Base-by-base conservation (phyloP, 148 eudicot genomes). In the Polygonum maritimum region DNA sequence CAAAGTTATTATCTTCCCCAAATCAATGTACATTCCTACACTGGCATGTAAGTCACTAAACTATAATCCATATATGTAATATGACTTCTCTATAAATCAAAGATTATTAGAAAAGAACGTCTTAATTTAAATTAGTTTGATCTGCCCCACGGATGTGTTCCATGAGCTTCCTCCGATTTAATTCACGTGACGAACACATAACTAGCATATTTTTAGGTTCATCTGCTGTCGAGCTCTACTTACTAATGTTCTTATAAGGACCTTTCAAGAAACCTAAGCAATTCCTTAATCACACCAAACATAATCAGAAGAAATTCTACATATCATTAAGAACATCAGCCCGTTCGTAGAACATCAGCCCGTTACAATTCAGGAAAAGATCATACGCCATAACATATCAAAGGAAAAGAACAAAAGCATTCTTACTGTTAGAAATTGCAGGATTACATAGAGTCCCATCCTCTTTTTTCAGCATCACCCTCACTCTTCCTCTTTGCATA, bases 401-500 rank as follows among this genome's bases (percentile, higher is more conserved):
- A 71, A 55, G 19, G 5, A 6, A 49, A 7, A 75, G 3, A 47
- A 72, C 3, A n/a, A 18, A 7, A 8, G 49, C 69, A 77, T 71
- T 48, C 96, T 90, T 88, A 93, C 98, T 86, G 2, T 93, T 82
- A 57, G 91, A 39, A 73, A 93, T 86, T 62, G 84, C 88, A 19
- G 98, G 93, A 79, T 93, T 93, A 76, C 12, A 62, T 5, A 86
- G 75, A 63, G 82, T 86, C 49, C 98, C 96, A 78, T 93, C 98
- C 75, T 88, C 90, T 74, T 78, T 79, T 77, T 90, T 92, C 74
- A 92, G 85, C 90, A 83, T 73, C 73, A 89, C 93, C 82, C 98
- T 84, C 52, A 93, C 93, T 79, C 98, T 88, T 54, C 98, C 96
- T 81, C 89, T 80, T 82, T 90, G 98, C 93, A 90, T 87, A 78